A percentile compares a stretch with the other conserved stretches of the same genome.
Evolutionary conservation across 495 filamentous ascomycete genomes (phyloP).

Genomic region (Staphylotrichum tortipilum): DNA sequence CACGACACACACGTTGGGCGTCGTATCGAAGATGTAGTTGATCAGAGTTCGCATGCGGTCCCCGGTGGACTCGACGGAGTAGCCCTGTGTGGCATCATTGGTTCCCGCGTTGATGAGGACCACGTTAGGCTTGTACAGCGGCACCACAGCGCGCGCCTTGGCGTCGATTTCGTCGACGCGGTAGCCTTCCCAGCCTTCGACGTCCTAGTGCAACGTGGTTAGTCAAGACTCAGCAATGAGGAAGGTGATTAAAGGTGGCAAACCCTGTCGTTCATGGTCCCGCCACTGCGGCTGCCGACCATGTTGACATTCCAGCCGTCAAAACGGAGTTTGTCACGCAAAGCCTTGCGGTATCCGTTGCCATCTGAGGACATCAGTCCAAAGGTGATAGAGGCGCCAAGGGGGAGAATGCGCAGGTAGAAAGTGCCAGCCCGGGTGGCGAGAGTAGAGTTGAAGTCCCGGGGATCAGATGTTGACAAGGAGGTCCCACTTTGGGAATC

Average conservation of each 20-base stretch:
- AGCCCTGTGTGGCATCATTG: conserved; percentile 29
- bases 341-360: conserved; percentile 31
- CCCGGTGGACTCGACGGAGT: conserved; percentile 13
- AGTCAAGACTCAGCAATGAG: background rate
- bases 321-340: conserved; percentile 16
- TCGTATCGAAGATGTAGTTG: conserved; percentile 25
- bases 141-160: background rate
- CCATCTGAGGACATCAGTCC: conserved; percentile 32
- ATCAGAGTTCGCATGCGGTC: conserved; percentile 24
- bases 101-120: conserved; percentile 39
- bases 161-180: conserved; percentile 30
- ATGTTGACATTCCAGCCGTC: conserved; percentile 34
- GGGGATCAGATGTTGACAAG: no score
- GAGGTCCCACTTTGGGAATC: no score
- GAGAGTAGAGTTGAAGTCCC: no score
- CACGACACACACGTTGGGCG: conserved; percentile 35
- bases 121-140: conserved; percentile 35
- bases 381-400: conserved; percentile 44
- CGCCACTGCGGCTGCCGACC: conserved; percentile 34
- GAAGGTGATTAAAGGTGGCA: conserved; percentile 12
- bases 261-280: conserved; percentile 42
- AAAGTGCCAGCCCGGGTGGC: no score
- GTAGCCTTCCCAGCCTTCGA: conserved; percentile 39
- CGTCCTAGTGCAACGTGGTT: conserved; percentile 22
- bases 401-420: no score